Conservation (phyloP, 441 rosid species). For the Mallotus repandus region DNA sequence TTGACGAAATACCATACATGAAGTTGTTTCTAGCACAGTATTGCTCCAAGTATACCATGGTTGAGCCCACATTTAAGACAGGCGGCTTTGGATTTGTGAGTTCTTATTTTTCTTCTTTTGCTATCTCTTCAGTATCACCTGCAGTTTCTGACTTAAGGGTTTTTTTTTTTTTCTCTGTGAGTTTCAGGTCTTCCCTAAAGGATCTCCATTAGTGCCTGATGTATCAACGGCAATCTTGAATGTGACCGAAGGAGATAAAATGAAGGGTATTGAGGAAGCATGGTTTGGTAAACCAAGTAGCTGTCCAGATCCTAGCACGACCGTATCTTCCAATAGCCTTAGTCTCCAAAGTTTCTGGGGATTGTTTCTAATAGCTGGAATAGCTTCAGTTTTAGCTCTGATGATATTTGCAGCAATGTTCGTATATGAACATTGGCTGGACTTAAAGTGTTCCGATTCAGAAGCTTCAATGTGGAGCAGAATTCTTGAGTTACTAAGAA, state of each 20-base stretch:
- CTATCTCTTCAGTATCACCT: too few relatives aligned
- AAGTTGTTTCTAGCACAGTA: constrained; percentile 24
- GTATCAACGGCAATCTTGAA: constrained; percentile 57
- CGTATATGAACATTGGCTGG: constrained; percentile 19
- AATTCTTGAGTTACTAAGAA: constrained; percentile 21
- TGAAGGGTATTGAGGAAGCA: constrained; percentile 31
- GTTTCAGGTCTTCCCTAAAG: constrained; percentile 40
- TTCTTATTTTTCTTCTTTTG: background rate
- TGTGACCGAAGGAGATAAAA: constrained; percentile 45
- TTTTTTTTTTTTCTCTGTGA: constrained; percentile 8
- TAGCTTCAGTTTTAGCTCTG: constrained; percentile 39
- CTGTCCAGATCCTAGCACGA: constrained; percentile 34
- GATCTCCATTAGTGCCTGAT: constrained; percentile 58
- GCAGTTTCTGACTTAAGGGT: background rate
- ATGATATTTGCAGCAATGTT: constrained; percentile 33
- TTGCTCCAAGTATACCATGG: constrained; percentile 48
- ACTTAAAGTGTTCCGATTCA: constrained; percentile 16
- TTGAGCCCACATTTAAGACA: constrained; percentile 26
- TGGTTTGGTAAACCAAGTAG: constrained; percentile 29
- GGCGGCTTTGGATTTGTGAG: constrained; percentile 68
- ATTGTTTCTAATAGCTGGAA: constrained; percentile 47
- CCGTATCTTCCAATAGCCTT: constrained; percentile 40
- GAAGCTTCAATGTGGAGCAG: constrained; percentile 22
- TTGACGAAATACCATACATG: constrained; percentile 44
- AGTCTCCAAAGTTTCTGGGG: constrained; percentile 52